Percentiles rank a stretch among this genome's conserved stretches.
Evolutionary conservation across 1,139 yeast species (phyloP).

Genomic region (Petasospora rhodanensis): DNA sequence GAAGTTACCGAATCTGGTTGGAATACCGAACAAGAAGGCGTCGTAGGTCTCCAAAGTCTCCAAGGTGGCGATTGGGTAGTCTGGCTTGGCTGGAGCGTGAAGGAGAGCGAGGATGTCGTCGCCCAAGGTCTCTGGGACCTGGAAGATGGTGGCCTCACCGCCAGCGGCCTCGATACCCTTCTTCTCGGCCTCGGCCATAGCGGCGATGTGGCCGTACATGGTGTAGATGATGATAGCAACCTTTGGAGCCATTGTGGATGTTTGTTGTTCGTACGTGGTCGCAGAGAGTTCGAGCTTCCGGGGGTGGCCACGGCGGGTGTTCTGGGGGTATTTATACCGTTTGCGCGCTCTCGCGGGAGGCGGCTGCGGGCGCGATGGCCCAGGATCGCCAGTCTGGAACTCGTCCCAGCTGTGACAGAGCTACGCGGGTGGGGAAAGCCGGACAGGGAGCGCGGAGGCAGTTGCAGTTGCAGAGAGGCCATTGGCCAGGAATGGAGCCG

Average conservation of each 20-base stretch:
- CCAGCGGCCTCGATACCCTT: conserved; percentile 73
- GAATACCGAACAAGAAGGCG: conserved; percentile 75
- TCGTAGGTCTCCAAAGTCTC: conserved; percentile 63
- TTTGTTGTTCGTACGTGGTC: too few species aligned
- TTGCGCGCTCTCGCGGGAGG: too few species aligned
- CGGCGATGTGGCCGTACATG: conserved; percentile 72
- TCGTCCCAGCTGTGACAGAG: too few species aligned
- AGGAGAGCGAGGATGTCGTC: conserved; percentile 54
- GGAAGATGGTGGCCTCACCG: conserved; percentile 65
- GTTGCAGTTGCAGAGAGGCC: too few species aligned
- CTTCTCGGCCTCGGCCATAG: conserved; percentile 64
- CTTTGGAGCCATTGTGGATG: conserved; percentile 24
- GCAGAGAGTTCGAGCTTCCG: too few species aligned
- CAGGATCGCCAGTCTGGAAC: not conserved
- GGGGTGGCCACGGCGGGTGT: too few species aligned
- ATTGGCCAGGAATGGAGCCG: too few species aligned
- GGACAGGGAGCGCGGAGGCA: too few species aligned
- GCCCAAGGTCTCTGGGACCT: conserved; percentile 74
- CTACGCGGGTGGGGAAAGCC: too few species aligned
- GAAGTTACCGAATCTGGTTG: conserved; percentile 78
- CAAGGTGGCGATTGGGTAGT: conserved; percentile 63
- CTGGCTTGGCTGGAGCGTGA: conserved; percentile 66
- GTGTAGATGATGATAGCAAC: conserved; percentile 70
- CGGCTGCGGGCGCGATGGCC: too few species aligned
- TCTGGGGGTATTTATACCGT: too few species aligned